phyloP scores from a whole-genome alignment of 1,139 yeast species.

The Suhomyces terraborum region DNA sequence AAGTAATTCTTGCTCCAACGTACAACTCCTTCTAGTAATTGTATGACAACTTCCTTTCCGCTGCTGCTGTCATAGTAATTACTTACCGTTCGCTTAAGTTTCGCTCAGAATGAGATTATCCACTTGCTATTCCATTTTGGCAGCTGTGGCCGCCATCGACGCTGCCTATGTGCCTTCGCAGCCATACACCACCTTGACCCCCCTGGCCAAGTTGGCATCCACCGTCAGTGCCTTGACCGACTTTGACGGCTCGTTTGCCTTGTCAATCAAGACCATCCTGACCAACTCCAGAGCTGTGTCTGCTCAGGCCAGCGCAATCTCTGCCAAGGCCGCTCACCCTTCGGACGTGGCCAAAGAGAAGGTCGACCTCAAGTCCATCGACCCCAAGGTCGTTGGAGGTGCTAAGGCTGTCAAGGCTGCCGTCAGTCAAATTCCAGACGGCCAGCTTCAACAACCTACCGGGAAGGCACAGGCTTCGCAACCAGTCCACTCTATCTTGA shows the following conservation, averaged over 20 bases:
- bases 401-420: slow-evolving; percentile 2
- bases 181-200: slow-evolving; percentile 34
- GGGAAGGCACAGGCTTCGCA: slow-evolving; percentile 16
- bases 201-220: slow-evolving; percentile 24
- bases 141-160: slow-evolving; percentile 19
- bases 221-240: slow-evolving; percentile 25
- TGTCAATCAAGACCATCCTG: slow-evolving; percentile 25
- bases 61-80: slow-evolving; percentile 3
- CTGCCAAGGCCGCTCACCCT: slow-evolving; percentile 25
- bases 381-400: slow-evolving; percentile 23
- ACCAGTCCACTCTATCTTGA: slow-evolving; percentile 21
- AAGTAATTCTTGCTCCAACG: slow-evolving; percentile 7
- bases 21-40: neutral
- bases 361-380: neutral
- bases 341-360: slow-evolving; percentile 20
- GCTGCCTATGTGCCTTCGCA: slow-evolving; percentile 26
- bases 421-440: slow-evolving; percentile 25
- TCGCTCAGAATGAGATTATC: slow-evolving; percentile 10
- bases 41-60: neutral
- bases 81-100: slow-evolving; percentile 9
- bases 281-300: slow-evolving; percentile 26
- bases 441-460: slow-evolving; percentile 23
- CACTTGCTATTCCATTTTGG: slow-evolving; percentile 13
- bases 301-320: slow-evolving; percentile 17
- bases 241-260: slow-evolving; percentile 32